Evolutionary conservation across 1,284 basidiomycete genomes (phyloP), one percentile per base, ranked within the genome.

Genomic region (Pyrrhoderma noxium): DNA sequence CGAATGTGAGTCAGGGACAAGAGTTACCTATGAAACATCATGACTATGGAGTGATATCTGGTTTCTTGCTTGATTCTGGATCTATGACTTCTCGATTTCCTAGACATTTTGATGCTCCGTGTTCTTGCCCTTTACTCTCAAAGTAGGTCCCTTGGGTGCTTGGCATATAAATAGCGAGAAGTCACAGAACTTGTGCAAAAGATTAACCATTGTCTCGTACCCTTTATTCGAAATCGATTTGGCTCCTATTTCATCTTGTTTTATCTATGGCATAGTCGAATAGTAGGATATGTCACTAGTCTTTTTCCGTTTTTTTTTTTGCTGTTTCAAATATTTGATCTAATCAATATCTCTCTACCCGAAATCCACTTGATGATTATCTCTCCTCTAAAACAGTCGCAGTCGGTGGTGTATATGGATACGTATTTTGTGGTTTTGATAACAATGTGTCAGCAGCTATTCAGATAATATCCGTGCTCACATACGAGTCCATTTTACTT

Each of bases 101-200:
- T 19, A 51, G 49, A 51, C 37, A 45, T 51, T 31, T 27, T 51
- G 8, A 45, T 39, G 23, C 25, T 51, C 34, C 22, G 49, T 22
- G 49, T 51, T 19, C 27, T 51, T n/a, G 49, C 49, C 14, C 41
- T 51, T 7, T 51, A 51, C 25, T 22, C n/a, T 35, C 11, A 45
- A 51, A 42, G 49, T 51, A 22, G 19, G 23, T 14, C 21, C 8
- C 47, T 14, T 2, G 8, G 8, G 22, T 25, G 23, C 25, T 14
- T 23, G 19, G 8, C 22, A 25, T 21, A n/a, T 48, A 4, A 48
- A 3, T 13, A 27, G 3, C 5, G 7, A 31, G 5, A 5, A 5
- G 7, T 31, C 7, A 5, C 5, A n/a, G n/a, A 1, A 3, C 14
- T 11, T 25, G 39, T 34, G 39, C 9, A 38, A 22, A 18, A 48